Evolutionary conservation across 1,284 basidiomycete species (phyloP), one percentile per base, ranked within the genome.

Genomic region (Malassezia vespertilionis): DNA sequence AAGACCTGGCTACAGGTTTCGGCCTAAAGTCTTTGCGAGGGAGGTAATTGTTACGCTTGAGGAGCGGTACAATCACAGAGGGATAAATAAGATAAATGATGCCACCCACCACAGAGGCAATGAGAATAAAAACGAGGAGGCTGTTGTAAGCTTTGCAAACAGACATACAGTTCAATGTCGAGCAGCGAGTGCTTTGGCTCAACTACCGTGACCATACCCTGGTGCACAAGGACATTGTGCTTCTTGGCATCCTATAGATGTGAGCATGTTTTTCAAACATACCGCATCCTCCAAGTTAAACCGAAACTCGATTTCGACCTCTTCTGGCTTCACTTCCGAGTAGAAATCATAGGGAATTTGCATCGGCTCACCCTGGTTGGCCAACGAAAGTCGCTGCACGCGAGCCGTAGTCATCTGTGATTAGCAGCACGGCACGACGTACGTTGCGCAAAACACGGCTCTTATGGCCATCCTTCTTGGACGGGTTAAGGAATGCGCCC

Each of bases 311-410:
- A 67, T 54, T 18, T 53, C 48, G 8, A 66, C 48, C 42, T 65
- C 53, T 33, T 65, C 61, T 10, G 66, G 66, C 52, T 65, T 64
- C 54, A 69, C 67, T 37, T 69, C 66, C 26, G 66, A 60, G 15
- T 54, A 63, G 42, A 69, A 64, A 50, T 68, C 57, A 45, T 53
- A 69, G 2, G 66, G 65, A 17, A 67, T 52, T 41, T 69, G 65
- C 2, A 64, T 36, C 22, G 65, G 56, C 28, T 57, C 44, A 22
- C 60, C 63, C 22, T 55, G 48, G 33, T 52, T 45, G 18, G 52
- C 51, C 22, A 69, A 54, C 18, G 63, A 58, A 6, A 59, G 56
- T 28, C 54, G 56, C 52, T 66, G 62, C 58, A 60, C 55, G 10
- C 51, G 30, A 17, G 58, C 55, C n/a, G 58, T 58, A 33, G 65